Percentiles rank a stretch among this genome's conserved stretches.
Evolutionary conservation across 2,329 filamentous ascomycete genomes (phyloP).

Genomic region (Fusarium continuum): DNA sequence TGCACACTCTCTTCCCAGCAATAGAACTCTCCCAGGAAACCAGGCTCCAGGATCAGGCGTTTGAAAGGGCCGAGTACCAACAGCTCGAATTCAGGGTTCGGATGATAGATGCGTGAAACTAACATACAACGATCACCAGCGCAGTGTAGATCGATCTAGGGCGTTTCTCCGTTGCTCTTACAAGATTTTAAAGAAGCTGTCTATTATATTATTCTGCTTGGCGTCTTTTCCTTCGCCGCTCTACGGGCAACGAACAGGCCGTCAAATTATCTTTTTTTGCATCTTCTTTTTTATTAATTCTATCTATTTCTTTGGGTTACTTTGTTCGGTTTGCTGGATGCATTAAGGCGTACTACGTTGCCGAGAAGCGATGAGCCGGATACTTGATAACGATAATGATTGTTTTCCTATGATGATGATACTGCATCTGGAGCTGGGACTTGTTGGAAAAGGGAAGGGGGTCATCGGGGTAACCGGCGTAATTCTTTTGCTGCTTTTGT

Average conservation of each 20-base stretch:
- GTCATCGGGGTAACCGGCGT: slow-evolving; percentile 21
- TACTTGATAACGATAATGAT: slow-evolving; percentile 32
- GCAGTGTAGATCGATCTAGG: too few species aligned
- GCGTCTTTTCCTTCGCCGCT: neutral
- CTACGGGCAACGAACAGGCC: too few species aligned
- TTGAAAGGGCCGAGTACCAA: neutral
- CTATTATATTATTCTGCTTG: neutral
- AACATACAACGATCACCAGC: neutral
- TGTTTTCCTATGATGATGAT: slow-evolving; percentile 35
- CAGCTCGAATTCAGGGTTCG: neutral
- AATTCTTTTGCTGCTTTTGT: slow-evolving; percentile 9
- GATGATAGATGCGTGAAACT: neutral
- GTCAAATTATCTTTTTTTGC: too few species aligned
- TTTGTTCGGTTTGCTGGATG: slow-evolving; percentile 11
- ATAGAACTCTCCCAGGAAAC: slow-evolving; percentile 5
- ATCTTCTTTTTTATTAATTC: neutral
- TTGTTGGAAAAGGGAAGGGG: slow-evolving; percentile 21
- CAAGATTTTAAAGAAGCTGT: neutral
- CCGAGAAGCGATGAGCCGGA: slow-evolving; percentile 11
- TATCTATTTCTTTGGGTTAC: neutral
- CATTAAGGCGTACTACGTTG: slow-evolving; percentile 29
- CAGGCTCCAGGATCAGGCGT: slow-evolving; percentile 5
- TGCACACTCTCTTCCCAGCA: slow-evolving; percentile 4
- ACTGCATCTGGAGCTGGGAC: slow-evolving; percentile 29
- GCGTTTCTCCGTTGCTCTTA: neutral